Evolutionary conservation across 495 filamentous ascomycete genomes (phyloP).

Genomic region (Aspergillus ellipticus): DNA sequence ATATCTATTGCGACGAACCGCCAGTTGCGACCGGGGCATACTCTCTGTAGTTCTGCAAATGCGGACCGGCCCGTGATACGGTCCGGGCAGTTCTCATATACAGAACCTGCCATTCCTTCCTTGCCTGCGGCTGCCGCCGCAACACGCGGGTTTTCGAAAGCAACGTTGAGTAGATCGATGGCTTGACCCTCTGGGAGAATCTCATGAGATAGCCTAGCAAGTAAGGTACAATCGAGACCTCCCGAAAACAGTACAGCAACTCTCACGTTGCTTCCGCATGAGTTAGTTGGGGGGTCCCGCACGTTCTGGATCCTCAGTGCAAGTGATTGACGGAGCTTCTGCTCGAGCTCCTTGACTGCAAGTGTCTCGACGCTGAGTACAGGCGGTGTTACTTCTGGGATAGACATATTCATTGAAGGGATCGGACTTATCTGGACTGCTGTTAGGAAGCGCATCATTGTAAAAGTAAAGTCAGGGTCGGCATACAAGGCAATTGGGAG

Average conservation of each 20-base stretch:
- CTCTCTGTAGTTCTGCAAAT: conserved; percentile 62
- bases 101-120: conserved; percentile 30
- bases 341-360: conserved; percentile 53
- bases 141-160: conserved; percentile 89
- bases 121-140: conserved; percentile 42
- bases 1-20: conserved; percentile 81
- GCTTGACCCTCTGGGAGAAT: conserved; percentile 60
- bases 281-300: conserved; percentile 47
- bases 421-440: conserved; percentile 51
- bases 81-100: conserved; percentile 85
- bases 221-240: conserved; percentile 85
- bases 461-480: neutral
- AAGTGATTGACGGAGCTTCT: conserved; percentile 62
- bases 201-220: conserved; percentile 82
- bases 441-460: neutral
- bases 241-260: conserved; percentile 91
- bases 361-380: conserved; percentile 45
- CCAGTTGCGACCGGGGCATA: conserved; percentile 74
- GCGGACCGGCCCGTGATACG: conserved; percentile 78
- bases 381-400: conserved; percentile 34
- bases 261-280: conserved; percentile 39
- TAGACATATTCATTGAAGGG: conserved; percentile 56
- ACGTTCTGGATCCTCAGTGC: conserved; percentile 62
- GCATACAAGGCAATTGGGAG: conserved; percentile 39
- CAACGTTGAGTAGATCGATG: conserved; percentile 92